These are phyloP conservation scores for Lunularia cruciata DNA, from an alignment of 225 moss, liverwort and hornwort genomes.

Conservation along the genomic window DNA sequence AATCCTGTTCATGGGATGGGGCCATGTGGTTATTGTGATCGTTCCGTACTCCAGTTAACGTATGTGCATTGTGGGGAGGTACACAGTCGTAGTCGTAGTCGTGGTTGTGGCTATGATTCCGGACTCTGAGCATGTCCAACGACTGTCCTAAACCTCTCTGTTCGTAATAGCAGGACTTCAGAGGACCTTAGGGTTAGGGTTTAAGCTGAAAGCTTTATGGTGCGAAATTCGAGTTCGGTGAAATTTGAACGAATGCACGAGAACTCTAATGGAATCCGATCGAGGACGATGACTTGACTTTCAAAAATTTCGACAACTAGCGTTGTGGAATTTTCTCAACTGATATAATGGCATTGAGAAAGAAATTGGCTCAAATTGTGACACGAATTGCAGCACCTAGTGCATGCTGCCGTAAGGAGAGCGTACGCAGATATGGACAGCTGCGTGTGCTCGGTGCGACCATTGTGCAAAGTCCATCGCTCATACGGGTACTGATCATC, in stretches of 20 bases:
- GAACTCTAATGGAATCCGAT: not conserved
- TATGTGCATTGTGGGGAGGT: too few relatives aligned
- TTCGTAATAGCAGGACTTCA: too few relatives aligned
- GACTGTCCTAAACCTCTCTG: too few relatives aligned
- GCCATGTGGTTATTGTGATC: too few relatives aligned
- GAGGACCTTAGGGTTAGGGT: constrained; percentile 18
- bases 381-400: not conserved
- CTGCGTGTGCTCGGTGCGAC: constrained; percentile 1
- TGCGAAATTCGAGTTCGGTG: not conserved
- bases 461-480: not conserved
- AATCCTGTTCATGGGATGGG: too few relatives aligned
- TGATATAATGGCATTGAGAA: constrained; percentile 9
- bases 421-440: constrained; percentile 1
- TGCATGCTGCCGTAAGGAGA: not conserved
- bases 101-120: too few relatives aligned
- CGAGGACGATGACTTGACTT: not conserved
- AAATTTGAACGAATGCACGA: not conserved
- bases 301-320: not conserved
- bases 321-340: too few relatives aligned
- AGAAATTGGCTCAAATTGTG: not conserved
- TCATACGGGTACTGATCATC: too few relatives aligned
- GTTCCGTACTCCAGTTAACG: too few relatives aligned
- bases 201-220: constrained; percentile 1
- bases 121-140: too few relatives aligned
- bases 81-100: too few relatives aligned